Conservation (phyloP, 768 basidiomycete genomes). For the Chalciporus pseudorubinellus region DNA sequence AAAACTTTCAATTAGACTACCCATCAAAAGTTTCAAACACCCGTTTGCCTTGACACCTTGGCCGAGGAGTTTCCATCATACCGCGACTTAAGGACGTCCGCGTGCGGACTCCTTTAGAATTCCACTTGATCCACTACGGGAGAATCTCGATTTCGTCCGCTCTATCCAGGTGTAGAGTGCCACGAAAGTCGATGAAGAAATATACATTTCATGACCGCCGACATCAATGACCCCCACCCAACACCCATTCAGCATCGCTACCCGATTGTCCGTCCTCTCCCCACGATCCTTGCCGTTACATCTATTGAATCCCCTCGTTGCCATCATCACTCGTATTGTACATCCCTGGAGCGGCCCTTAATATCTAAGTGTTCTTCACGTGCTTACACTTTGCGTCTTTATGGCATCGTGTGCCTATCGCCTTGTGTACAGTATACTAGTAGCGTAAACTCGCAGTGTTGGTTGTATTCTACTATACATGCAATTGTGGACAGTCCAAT, state of each 20-base stretch:
- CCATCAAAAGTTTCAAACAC: constrained; percentile 32
- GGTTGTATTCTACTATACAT: no score
- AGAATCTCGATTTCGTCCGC: constrained; percentile 51
- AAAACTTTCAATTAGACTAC: constrained; percentile 51
- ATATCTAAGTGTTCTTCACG: background rate
- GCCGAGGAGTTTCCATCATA: constrained; percentile 10
- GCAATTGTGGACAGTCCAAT: no score
- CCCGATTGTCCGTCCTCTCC: constrained; percentile 2
- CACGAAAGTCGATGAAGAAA: constrained; percentile 38
- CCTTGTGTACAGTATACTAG: constrained; percentile 4
- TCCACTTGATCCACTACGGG: constrained; percentile 24
- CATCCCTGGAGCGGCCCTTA: background rate
- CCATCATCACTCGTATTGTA: constrained; percentile 6
- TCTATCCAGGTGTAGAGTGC: constrained; percentile 53
- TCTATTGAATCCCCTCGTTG: background rate
- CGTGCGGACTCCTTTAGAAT: constrained; percentile 3
- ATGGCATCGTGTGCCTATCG: background rate
- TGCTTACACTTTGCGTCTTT: background rate
- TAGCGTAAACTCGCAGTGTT: no score
- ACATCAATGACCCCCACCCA: background rate
- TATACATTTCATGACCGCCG: constrained; percentile 18
- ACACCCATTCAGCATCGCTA: background rate
- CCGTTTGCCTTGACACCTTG: constrained; percentile 22
- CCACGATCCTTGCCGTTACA: constrained; percentile 17
- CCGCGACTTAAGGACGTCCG: constrained; percentile 5